These are phyloP conservation scores for Fomitopsis palustris DNA, from an alignment of 1,284 basidiomycete species.

Conservation along the genomic window DNA sequence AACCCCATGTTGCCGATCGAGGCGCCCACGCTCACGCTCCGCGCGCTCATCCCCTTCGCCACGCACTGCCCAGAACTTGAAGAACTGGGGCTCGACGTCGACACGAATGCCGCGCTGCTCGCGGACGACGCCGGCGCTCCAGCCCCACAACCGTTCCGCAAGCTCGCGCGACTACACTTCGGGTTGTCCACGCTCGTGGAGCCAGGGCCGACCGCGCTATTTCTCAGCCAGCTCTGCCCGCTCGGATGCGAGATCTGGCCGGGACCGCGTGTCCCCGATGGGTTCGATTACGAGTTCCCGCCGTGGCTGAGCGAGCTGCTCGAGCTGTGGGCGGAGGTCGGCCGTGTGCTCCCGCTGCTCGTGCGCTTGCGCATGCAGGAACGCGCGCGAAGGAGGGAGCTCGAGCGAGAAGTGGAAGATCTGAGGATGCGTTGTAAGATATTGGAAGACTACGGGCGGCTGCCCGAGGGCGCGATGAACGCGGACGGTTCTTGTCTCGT, in stretches of 20 bases:
- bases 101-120: conserved; percentile 31
- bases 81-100: conserved; percentile 50
- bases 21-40: conserved; percentile 41
- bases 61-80: conserved; percentile 47
- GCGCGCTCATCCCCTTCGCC: conserved; percentile 50
- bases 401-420: conserved; percentile 51
- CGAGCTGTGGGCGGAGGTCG: conserved; percentile 41
- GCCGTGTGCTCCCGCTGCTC: conserved; percentile 44
- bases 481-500: conserved; percentile 18
- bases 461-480: conserved; percentile 8
- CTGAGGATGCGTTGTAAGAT: conserved; percentile 43
- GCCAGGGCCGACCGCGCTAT: conserved; percentile 43
- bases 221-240: conserved; percentile 48
- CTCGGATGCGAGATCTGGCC: conserved; percentile 36
- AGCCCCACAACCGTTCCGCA: conserved; percentile 33
- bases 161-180: conserved; percentile 39
- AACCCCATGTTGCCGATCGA: conserved; percentile 27
- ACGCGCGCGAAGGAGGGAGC: conserved; percentile 32
- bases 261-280: conserved; percentile 27
- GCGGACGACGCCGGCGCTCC: conserved; percentile 2
- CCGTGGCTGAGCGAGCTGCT: conserved; percentile 28
- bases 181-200: conserved; percentile 47
- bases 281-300: conserved; percentile 16
- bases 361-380: conserved; percentile 47
- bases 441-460: conserved; percentile 35